phyloP scores from a whole-genome alignment of 225 moss, liverwort and hornwort species.

The Sphagnum tenellum region DNA sequence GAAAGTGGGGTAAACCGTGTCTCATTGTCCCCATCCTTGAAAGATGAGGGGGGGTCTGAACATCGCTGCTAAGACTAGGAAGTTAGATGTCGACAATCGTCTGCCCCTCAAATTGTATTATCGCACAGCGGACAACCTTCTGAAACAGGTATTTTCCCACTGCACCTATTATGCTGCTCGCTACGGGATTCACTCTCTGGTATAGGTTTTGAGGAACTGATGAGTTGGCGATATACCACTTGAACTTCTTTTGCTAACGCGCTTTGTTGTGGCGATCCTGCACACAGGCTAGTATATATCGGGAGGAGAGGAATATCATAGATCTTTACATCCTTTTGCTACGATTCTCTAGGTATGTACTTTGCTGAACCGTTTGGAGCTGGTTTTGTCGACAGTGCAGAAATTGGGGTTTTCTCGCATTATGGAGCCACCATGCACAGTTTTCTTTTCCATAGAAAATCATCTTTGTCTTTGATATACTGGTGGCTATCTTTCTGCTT shows the following conservation, averaged over 20 bases:
- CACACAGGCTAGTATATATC: slow-evolving; percentile 68
- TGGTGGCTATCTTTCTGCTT: too few species aligned
- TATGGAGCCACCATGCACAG: too few species aligned
- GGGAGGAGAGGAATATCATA: slow-evolving; percentile 68
- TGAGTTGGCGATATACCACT: too few species aligned
- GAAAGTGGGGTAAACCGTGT: too few species aligned
- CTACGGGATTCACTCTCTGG: too few species aligned
- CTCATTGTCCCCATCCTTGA: neutral
- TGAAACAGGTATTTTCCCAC: slow-evolving; percentile 48
- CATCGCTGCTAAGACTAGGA: slow-evolving; percentile 71
- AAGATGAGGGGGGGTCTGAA: slow-evolving; percentile 49
- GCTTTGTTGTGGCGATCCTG: neutral
- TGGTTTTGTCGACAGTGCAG: neutral
- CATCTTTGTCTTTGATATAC: too few species aligned
- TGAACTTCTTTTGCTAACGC: too few species aligned
- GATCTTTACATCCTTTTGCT: slow-evolving; percentile 78
- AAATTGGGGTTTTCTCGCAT: neutral
- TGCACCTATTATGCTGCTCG: too few species aligned
- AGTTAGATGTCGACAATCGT: slow-evolving; percentile 77
- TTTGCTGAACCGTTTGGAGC: slow-evolving; percentile 1
- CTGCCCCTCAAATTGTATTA: slow-evolving; percentile 80
- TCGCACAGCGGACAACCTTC: slow-evolving; percentile 83
- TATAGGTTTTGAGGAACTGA: too few species aligned
- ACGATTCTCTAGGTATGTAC: slow-evolving; percentile 71
- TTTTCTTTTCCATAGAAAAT: too few species aligned